Evolutionary conservation across 2,329 filamentous ascomycete genomes (phyloP).

Genomic region (Trichoderma citrinoviride): DNA sequence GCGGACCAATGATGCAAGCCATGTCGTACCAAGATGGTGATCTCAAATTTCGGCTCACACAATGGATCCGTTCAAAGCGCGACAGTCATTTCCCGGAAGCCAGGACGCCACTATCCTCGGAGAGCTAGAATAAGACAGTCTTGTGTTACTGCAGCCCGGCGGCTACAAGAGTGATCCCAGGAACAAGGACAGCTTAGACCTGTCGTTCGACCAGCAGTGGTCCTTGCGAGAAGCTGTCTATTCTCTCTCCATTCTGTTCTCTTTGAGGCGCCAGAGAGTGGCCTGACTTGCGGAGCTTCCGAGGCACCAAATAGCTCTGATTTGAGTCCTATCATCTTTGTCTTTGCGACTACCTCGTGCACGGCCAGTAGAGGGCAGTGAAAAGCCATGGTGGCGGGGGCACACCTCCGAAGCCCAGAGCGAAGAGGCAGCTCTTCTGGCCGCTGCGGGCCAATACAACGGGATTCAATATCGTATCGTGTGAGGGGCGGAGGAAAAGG

Average conservation of each 20-base stretch:
- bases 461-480: neutral
- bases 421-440: neutral
- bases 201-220: neutral
- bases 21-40: neutral
- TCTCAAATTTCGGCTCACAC: slow-evolving; percentile 1
- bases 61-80: neutral
- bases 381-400: neutral
- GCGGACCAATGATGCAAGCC: neutral
- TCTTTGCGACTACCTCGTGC: neutral
- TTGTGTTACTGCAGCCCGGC: slow-evolving; percentile 11
- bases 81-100: slow-evolving; percentile 13
- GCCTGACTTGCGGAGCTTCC: slow-evolving; percentile 13
- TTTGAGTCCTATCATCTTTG: neutral
- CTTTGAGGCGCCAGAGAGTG: slow-evolving; percentile 7
- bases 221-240: neutral
- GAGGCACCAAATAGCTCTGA: neutral
- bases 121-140: slow-evolving; percentile 3
- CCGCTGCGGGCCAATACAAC: neutral
- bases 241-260: neutral
- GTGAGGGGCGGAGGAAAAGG: neutral
- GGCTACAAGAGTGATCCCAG: neutral
- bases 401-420: neutral
- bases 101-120: neutral
- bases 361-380: neutral
- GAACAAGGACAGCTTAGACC: neutral